phyloP scores from a whole-genome alignment of 2,329 filamentous ascomycete genomes.

The Capronia coronata region DNA sequence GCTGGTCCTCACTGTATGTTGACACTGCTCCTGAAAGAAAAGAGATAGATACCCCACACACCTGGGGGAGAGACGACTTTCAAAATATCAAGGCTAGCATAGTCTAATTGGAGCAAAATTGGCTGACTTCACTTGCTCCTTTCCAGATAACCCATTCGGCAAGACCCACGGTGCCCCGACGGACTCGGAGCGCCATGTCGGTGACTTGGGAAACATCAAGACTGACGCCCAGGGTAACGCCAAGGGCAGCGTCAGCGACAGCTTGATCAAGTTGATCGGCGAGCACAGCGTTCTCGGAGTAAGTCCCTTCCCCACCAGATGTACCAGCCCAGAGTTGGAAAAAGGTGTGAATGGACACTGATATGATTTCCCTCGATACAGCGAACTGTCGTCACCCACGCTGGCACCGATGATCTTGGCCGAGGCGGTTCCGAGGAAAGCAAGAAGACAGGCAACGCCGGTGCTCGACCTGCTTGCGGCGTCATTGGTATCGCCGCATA shows the following conservation, averaged over 20 bases:
- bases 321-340: no score
- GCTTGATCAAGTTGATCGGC: conserved; percentile 89
- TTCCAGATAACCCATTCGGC: conserved; percentile 82
- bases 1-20: conserved; percentile 91
- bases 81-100: no score
- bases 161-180: conserved; percentile 85
- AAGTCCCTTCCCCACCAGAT: no score
- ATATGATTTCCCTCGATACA: conserved; percentile 34
- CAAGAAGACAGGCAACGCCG: conserved; percentile 97
- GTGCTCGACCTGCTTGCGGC: conserved; percentile 87
- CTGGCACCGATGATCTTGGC: conserved; percentile 93
- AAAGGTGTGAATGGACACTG: not conserved
- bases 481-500: conserved; percentile 73
- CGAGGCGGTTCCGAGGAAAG: conserved; percentile 88
- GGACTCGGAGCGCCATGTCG: conserved; percentile 84
- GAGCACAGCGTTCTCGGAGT: conserved; percentile 91
- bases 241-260: conserved; percentile 72
- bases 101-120: not conserved
- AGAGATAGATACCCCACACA: no score
- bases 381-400: conserved; percentile 93
- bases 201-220: conserved; percentile 95
- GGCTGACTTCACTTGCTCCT: conserved; percentile 11
- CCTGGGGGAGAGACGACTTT: no score
- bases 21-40: not conserved
- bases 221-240: conserved; percentile 89